Evolutionary conservation across 2,329 filamentous ascomycete genomes (phyloP), one percentile per base, ranked within the genome.

Genomic region (Bipolaris bicolor): DNA sequence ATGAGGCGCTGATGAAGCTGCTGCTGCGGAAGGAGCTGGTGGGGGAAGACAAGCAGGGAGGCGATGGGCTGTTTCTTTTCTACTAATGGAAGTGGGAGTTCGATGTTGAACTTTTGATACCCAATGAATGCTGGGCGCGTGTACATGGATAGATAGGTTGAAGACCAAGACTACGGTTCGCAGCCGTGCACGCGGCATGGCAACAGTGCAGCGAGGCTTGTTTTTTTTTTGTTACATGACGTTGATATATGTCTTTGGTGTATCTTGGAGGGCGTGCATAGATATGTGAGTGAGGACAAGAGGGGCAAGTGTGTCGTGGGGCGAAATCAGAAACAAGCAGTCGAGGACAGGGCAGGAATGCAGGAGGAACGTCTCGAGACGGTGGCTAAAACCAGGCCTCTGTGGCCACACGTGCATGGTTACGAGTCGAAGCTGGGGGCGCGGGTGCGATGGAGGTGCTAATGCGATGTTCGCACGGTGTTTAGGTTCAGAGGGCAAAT

Each of bases 1-100:
- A 93, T 80, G 83, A 92, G 69, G 91, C 92, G 6, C 83, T 98
- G 46, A 85, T 91, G 44, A 84, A 86, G 60, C 86, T 96, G 72
- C 79, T 99, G 49, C 84, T 88, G 33, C 83, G 87, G 53, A 80
- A 85, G 15, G 88, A 91, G 68, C 84, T 97, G 65, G 89, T 72
- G n/a, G 69, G 67, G 2, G 69, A 69, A 18, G 66, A 62, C 36
- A 68, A 69, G 49, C 60, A 71, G 22, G 67, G 57, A 13, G 70
- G 67, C 7, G 63, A 69, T 18, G 64, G 63, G 20, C 49, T 74
- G 40, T 73, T 76, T 50, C 56, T 75, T 26, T 76, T 75, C 55
- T 76, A 72, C 56, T 76, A 58, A 60, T 43, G 34, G 33, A 29
- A 15, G 16, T n/a, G 7, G 39, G 13, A 44, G 26, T 43, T 43